These are phyloP conservation scores for Alternaria gansuensis DNA, from an alignment of 2,329 filamentous ascomycete genomes.

Conservation along the genomic window DNA sequence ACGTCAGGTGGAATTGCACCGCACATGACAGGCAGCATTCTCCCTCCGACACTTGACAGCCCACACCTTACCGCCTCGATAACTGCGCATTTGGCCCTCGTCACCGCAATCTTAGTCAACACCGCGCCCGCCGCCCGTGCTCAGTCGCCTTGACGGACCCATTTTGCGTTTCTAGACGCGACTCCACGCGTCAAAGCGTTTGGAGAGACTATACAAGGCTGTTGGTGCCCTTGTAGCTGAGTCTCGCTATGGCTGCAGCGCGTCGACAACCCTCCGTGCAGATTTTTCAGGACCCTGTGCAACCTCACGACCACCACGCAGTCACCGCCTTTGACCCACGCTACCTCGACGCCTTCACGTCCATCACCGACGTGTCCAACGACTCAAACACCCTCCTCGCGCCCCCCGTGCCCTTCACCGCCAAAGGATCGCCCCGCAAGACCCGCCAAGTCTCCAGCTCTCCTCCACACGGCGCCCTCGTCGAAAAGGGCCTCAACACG, in stretches of 20 bases:
- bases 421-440: slow-evolving; percentile 76
- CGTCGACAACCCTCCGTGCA: slow-evolving; percentile 65
- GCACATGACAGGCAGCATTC: slow-evolving; percentile 30
- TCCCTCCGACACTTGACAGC: slow-evolving; percentile 33
- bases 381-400: slow-evolving; percentile 73
- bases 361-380: slow-evolving; percentile 58
- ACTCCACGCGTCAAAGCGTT: slow-evolving; percentile 54
- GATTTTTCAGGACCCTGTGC: slow-evolving; percentile 66
- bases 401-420: slow-evolving; percentile 62
- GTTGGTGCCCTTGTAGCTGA: slow-evolving; percentile 36
- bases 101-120: slow-evolving; percentile 49
- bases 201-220: slow-evolving; percentile 43
- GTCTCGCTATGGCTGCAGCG: slow-evolving; percentile 62
- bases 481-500: slow-evolving; percentile 71
- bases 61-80: slow-evolving; percentile 23
- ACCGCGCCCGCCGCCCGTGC: slow-evolving; percentile 39
- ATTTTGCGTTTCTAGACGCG: slow-evolving; percentile 47
- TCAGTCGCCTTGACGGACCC: slow-evolving; percentile 32
- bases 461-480: slow-evolving; percentile 66
- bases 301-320: slow-evolving; percentile 54
- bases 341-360: slow-evolving; percentile 58
- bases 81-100: slow-evolving; percentile 33
- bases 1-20: slow-evolving; percentile 24
- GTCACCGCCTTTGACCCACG: slow-evolving; percentile 61
- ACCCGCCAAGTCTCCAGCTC: slow-evolving; percentile 65